Evolutionary conservation across 805 yeast species (phyloP).

Genomic region (Naumovozyma baii): DNA sequence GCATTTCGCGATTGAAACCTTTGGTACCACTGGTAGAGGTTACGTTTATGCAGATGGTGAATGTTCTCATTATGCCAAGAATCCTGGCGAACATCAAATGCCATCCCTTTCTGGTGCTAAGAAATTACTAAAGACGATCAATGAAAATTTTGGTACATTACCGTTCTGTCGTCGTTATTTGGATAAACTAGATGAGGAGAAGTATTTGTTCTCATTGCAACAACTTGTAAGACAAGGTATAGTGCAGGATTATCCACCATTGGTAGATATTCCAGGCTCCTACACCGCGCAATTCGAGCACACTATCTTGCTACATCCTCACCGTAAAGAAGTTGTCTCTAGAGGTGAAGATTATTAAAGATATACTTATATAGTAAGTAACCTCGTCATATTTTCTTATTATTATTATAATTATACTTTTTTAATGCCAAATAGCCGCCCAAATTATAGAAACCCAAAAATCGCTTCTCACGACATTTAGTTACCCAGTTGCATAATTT

Average conservation of each 20-base stretch:
- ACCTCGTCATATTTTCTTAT: too few relatives aligned
- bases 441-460: too few relatives aligned
- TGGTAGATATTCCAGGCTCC: constrained; percentile 70
- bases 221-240: constrained; percentile 75
- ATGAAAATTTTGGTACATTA: constrained; percentile 79
- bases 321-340: constrained; percentile 86
- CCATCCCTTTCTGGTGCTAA: constrained; percentile 57
- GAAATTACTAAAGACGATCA: constrained; percentile 57
- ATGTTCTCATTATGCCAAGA: constrained; percentile 83
- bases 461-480: too few relatives aligned
- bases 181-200: constrained; percentile 86
- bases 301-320: constrained; percentile 82
- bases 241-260: constrained; percentile 91
- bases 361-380: too few relatives aligned
- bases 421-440: too few relatives aligned
- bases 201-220: constrained; percentile 78
- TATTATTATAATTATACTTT: too few relatives aligned
- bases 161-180: constrained; percentile 95
- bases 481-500: too few relatives aligned
- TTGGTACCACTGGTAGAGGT: constrained; percentile 94
- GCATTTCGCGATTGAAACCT: constrained; percentile 94
- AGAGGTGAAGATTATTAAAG: constrained; percentile 89
- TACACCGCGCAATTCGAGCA: constrained; percentile 97
- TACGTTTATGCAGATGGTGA: constrained; percentile 81
- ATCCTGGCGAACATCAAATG: constrained; percentile 33